phyloP scores from a whole-genome alignment of 116 monocot species.

The Trichopus zeylanicus region DNA sequence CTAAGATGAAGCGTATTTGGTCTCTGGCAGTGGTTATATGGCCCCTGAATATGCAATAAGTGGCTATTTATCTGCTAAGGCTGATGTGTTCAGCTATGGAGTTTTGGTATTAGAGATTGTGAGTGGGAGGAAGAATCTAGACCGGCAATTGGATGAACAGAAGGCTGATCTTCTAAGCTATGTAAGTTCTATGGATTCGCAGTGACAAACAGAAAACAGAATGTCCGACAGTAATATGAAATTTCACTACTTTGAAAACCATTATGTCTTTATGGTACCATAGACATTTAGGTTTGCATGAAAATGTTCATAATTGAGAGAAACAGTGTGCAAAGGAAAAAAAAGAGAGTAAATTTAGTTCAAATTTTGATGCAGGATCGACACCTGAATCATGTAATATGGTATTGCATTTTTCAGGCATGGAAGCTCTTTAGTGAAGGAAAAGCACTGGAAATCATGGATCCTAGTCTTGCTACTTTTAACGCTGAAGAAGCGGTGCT shows the following conservation, averaged over 20 bases:
- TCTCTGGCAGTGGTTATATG: constrained; percentile 73
- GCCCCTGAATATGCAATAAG: constrained; percentile 75
- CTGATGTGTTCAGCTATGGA: constrained; percentile 87
- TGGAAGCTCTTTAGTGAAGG: constrained; percentile 52
- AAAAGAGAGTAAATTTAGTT: too few species aligned
- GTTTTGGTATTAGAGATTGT: constrained; percentile 73
- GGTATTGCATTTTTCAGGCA: constrained; percentile 17
- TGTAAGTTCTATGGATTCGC: constrained; percentile 46
- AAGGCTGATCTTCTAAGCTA: constrained; percentile 49
- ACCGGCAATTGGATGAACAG: constrained; percentile 28
- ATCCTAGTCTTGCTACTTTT: constrained; percentile 19
- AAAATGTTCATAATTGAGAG: too few species aligned
- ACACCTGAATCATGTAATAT: not conserved
- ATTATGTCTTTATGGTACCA: too few species aligned
- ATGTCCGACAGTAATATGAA: too few species aligned
- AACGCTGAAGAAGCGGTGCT: constrained; percentile 29
- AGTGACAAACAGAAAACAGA: too few species aligned
- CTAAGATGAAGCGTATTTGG: not conserved
- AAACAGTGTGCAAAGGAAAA: too few species aligned
- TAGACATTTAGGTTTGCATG: too few species aligned
- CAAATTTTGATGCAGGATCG: not conserved
- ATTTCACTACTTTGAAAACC: too few species aligned
- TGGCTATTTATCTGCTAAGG: constrained; percentile 69
- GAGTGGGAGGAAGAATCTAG: constrained; percentile 72
- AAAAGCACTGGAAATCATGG: constrained; percentile 39